A percentile compares a stretch with the other conserved stretches of the same genome.
Conservation (phyloP, 805 yeast species). For the Clavispora vitiphila region DNA sequence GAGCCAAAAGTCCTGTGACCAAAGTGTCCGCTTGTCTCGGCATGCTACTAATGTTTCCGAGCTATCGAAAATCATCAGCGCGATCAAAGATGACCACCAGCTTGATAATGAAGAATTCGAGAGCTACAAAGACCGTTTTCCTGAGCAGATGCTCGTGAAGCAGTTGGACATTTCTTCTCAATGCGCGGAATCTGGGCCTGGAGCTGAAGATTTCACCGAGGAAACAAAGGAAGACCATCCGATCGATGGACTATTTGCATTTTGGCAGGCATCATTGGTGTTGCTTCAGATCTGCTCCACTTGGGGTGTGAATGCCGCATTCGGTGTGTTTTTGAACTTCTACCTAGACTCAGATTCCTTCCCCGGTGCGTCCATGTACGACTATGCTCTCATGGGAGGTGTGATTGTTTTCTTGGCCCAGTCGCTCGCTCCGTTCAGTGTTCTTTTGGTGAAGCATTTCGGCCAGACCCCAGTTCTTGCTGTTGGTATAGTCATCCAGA, state of each 20-base stretch:
- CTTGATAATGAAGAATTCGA: constrained; percentile 11
- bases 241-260: constrained; percentile 14
- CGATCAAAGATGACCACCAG: constrained; percentile 14
- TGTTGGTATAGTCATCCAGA: constrained; percentile 47
- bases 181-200: not conserved
- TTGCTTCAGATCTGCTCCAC: constrained; percentile 44
- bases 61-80: constrained; percentile 12
- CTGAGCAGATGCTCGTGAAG: constrained; percentile 9
- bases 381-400: constrained; percentile 67
- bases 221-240: constrained; percentile 10
- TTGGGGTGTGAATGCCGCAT: constrained; percentile 57
- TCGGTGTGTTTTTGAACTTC: constrained; percentile 53
- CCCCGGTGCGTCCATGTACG: constrained; percentile 51
- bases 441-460: constrained; percentile 36
- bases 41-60: constrained; percentile 9
- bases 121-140: constrained; percentile 6
- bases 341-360: constrained; percentile 41
- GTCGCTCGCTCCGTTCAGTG: constrained; percentile 47
- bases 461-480: constrained; percentile 47
- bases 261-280: constrained; percentile 17
- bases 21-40: not conserved
- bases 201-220: not conserved
- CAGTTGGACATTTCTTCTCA: constrained; percentile 4
- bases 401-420: constrained; percentile 59
- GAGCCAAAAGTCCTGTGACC: not conserved